These are phyloP conservation scores for Wickerhamomyces alni DNA, from an alignment of 805 yeast species.

Conservation along the genomic window DNA sequence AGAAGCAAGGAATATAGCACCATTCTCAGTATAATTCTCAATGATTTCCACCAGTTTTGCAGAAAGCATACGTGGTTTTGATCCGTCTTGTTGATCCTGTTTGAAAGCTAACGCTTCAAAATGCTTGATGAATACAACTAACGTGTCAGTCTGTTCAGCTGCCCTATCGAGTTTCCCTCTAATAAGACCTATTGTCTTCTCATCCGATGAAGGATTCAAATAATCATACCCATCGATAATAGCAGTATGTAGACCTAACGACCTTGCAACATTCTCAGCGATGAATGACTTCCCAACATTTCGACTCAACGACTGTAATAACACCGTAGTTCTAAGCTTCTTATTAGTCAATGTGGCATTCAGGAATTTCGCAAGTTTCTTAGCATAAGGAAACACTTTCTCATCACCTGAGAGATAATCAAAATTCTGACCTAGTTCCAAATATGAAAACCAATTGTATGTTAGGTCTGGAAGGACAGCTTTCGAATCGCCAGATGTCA, in stretches of 20 bases:
- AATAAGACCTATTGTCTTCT: slow-evolving; percentile 72
- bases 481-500: slow-evolving; percentile 52
- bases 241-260: slow-evolving; percentile 59
- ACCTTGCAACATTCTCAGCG: slow-evolving; percentile 46
- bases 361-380: slow-evolving; percentile 46
- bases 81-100: slow-evolving; percentile 50
- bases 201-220: slow-evolving; percentile 62
- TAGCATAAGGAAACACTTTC: slow-evolving; percentile 40
- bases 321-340: slow-evolving; percentile 53
- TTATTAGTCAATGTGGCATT: slow-evolving; percentile 38
- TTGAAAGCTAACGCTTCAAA: slow-evolving; percentile 69
- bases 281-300: slow-evolving; percentile 76
- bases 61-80: slow-evolving; percentile 24
- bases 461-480: slow-evolving; percentile 26
- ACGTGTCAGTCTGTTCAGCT: slow-evolving; percentile 35
- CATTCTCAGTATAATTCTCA: slow-evolving; percentile 42
- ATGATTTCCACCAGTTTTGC: slow-evolving; percentile 54
- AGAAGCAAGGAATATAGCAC: slow-evolving; percentile 56
- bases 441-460: slow-evolving; percentile 41
- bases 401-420: slow-evolving; percentile 24
- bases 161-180: slow-evolving; percentile 70
- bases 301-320: slow-evolving; percentile 63
- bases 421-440: slow-evolving; percentile 36
- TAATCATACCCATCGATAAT: slow-evolving; percentile 67
- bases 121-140: slow-evolving; percentile 61